These are phyloP conservation scores for Amphicarpaea edgeworthii DNA, from an alignment of 306 rosid genomes.

Conservation along the genomic window DNA sequence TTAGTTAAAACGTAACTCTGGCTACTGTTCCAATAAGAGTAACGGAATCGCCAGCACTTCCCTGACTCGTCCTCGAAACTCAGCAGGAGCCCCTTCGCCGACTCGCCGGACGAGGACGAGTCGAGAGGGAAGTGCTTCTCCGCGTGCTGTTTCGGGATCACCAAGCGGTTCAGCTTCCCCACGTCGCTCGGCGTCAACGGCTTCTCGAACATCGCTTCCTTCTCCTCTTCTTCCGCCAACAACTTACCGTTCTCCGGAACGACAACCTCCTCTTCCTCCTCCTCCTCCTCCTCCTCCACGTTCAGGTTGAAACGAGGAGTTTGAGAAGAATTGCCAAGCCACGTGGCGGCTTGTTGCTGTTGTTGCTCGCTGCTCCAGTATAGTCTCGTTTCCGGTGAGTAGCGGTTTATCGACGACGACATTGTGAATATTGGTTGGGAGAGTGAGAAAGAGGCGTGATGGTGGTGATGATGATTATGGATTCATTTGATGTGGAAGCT, in stretches of 20 bases:
- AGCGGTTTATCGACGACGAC: slow-evolving; percentile 58
- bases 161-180: slow-evolving; percentile 90
- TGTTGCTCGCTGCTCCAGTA: slow-evolving; percentile 46
- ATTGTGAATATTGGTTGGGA: not conserved
- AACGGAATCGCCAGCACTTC: slow-evolving; percentile 87
- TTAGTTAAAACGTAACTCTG: slow-evolving; percentile 95
- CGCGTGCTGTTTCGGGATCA: slow-evolving; percentile 89
- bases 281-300: slow-evolving; percentile 32
- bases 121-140: slow-evolving; percentile 81
- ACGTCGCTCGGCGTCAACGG: slow-evolving; percentile 93
- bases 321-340: not conserved
- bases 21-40: slow-evolving; percentile 97
- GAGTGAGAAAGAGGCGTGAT: not conserved
- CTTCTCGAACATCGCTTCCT: slow-evolving; percentile 89
- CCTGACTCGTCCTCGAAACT: slow-evolving; percentile 91
- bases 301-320: slow-evolving; percentile 3
- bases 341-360: slow-evolving; percentile 3
- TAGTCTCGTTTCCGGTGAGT: slow-evolving; percentile 47
- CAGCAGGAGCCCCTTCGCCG: slow-evolving; percentile 63
- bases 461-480: slow-evolving; percentile 48
- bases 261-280: not conserved
- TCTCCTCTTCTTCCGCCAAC: slow-evolving; percentile 24
- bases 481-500: slow-evolving; percentile 45
- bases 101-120: slow-evolving; percentile 37
- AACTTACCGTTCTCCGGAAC: too few relatives aligned